These are phyloP conservation scores for Eleusine coracana DNA, from an alignment of 176 grass and related monocot species.

Conservation along the genomic window DNA sequence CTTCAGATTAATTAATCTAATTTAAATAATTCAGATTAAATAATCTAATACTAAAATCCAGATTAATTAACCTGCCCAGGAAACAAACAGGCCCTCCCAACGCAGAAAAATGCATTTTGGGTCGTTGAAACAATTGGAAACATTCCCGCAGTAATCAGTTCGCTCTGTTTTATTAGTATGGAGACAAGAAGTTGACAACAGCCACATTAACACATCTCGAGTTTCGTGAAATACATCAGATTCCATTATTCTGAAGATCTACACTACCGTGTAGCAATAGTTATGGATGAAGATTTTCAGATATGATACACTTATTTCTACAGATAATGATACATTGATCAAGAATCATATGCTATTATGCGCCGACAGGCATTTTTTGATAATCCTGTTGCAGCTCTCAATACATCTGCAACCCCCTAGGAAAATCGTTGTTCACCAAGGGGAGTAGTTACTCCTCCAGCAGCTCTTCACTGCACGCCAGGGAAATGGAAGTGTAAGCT, in stretches of 20 bases:
- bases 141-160: neutral
- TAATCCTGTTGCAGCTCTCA: neutral
- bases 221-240: too few species aligned
- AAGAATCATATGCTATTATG: neutral
- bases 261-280: neutral
- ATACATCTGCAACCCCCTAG: neutral
- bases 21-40: too few species aligned
- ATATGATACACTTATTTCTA: neutral
- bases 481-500: neutral
- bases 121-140: neutral
- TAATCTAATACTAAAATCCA: too few species aligned
- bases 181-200: neutral
- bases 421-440: neutral
- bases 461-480: conserved; percentile 30
- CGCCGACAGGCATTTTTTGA: neutral
- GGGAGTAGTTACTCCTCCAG: conserved; percentile 12
- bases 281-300: neutral
- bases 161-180: neutral
- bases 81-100: neutral
- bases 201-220: neutral
- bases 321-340: neutral
- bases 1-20: too few species aligned
- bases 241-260: neutral
- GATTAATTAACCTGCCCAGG: too few species aligned
- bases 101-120: neutral